Percentiles rank a stretch among this genome's conserved stretches.
phyloP scores from a whole-genome alignment of 768 basidiomycete species.

The Tulasnella sp. region DNA sequence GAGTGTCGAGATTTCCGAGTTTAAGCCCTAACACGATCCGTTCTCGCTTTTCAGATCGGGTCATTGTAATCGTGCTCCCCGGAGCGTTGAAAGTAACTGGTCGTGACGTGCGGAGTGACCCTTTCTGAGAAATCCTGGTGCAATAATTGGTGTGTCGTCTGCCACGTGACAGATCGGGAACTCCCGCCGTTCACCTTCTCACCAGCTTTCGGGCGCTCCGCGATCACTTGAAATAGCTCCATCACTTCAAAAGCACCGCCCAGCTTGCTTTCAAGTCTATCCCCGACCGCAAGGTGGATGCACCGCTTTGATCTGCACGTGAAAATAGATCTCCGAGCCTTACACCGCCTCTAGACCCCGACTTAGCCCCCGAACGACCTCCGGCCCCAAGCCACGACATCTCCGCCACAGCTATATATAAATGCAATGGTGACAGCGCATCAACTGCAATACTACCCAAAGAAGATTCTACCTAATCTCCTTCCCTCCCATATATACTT shows the following conservation, averaged over 20 bases:
- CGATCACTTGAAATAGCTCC: neutral
- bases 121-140: neutral
- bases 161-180: neutral
- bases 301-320: neutral
- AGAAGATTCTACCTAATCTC: neutral
- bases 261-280: neutral
- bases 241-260: neutral
- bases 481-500: neutral
- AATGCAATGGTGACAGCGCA: neutral
- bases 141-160: neutral
- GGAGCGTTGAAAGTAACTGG: neutral
- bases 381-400: neutral
- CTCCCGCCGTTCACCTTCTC: neutral
- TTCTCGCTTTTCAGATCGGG: neutral
- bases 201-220: neutral
- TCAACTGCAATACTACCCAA: neutral
- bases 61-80: neutral
- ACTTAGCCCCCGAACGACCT: neutral
- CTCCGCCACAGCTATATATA: neutral
- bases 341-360: neutral
- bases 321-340: neutral
- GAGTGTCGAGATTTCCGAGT: neutral
- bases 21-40: neutral
- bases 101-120: neutral
- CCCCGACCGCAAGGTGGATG: neutral